phyloP scores from a whole-genome alignment of 2,329 filamentous ascomycete genomes.

The Chrysoporthe deuterocubensis region DNA sequence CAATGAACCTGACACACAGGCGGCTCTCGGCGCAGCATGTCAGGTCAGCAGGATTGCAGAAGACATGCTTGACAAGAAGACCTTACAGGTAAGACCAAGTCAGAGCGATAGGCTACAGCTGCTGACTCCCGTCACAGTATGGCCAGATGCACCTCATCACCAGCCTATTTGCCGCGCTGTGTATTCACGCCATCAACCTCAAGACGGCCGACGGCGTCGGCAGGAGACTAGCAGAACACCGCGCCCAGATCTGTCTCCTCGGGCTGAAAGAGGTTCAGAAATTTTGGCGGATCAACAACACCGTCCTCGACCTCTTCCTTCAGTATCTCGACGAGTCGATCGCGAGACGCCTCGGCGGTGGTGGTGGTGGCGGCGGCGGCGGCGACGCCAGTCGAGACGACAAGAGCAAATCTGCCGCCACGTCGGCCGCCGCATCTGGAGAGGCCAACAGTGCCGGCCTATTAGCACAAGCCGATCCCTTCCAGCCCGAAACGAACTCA shows the following conservation, averaged over 20 bases:
- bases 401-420: not conserved
- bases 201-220: slow-evolving; percentile 39
- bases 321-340: slow-evolving; percentile 45
- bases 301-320: slow-evolving; percentile 43
- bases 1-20: slow-evolving; percentile 36
- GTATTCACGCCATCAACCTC: slow-evolving; percentile 44
- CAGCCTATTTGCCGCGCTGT: slow-evolving; percentile 43
- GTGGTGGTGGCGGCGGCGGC: slow-evolving; percentile 1
- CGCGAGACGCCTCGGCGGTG: slow-evolving; percentile 39
- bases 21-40: slow-evolving; percentile 40
- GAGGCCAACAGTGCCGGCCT: slow-evolving; percentile 19
- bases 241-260: slow-evolving; percentile 44
- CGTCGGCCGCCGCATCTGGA: slow-evolving; percentile 15
- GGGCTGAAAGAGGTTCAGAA: slow-evolving; percentile 44
- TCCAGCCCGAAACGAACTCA: slow-evolving; percentile 31
- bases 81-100: slow-evolving; percentile 16
- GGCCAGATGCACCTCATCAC: slow-evolving; percentile 46
- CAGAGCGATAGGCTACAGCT: not conserved
- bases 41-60: slow-evolving; percentile 44
- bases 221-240: slow-evolving; percentile 42
- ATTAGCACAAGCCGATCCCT: not conserved
- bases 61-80: slow-evolving; percentile 39
- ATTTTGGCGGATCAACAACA: slow-evolving; percentile 47
- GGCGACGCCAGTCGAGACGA: slow-evolving; percentile 18
- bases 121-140: slow-evolving; percentile 40